These are phyloP conservation scores for Neurospora sp. DNA, from an alignment of 495 filamentous ascomycete genomes.

Conservation along the genomic window DNA sequence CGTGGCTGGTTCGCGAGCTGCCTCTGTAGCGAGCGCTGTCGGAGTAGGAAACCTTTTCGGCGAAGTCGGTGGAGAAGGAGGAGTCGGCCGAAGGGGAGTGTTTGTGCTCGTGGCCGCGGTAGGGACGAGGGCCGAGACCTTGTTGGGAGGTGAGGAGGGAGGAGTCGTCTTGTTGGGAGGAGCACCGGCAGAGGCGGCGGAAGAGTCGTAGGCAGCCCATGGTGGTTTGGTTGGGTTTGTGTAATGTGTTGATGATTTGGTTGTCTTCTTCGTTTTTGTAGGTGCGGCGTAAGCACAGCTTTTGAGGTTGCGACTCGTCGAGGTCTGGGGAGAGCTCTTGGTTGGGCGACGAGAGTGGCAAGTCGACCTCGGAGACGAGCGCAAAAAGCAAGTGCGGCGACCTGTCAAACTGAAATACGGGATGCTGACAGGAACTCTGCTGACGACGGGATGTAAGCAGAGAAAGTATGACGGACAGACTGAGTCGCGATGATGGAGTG, in stretches of 20 bases:
- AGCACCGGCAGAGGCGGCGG: background rate
- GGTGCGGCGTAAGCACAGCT: background rate
- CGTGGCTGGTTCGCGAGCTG: background rate
- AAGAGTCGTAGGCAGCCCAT: background rate
- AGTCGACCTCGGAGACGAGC: background rate
- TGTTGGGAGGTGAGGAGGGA: background rate
- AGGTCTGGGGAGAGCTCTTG: background rate
- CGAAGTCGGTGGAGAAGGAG: background rate
- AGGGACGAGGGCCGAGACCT: background rate
- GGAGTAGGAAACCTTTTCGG: background rate
- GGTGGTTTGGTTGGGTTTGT: background rate
- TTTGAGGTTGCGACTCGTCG: background rate
- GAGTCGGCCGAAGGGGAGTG: background rate
- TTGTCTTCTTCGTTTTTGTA: background rate
- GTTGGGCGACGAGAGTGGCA: background rate
- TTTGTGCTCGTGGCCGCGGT: background rate
- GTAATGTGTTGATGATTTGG: background rate
- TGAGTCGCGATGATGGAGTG: background rate
- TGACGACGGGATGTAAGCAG: background rate
- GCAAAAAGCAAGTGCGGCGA: background rate
- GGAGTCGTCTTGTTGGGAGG: background rate
- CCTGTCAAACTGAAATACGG: background rate
- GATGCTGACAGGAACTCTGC: background rate
- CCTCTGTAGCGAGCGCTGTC: background rate
- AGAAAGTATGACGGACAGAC: background rate